Conservation (phyloP, 2,329 filamentous ascomycete species). For the Cryphonectria japonica region DNA sequence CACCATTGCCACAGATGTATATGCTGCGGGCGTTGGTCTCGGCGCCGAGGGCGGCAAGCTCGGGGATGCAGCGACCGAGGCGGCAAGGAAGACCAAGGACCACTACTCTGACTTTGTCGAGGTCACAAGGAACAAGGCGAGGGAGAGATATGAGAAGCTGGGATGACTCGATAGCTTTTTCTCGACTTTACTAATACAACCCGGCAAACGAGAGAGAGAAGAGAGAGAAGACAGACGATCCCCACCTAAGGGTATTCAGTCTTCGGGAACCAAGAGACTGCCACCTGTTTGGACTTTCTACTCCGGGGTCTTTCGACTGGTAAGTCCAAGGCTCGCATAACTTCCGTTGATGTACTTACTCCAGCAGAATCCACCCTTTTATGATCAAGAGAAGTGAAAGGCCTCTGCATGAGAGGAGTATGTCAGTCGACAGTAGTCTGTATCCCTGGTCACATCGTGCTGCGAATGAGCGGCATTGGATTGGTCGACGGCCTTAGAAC, state of each 20-base stretch:
- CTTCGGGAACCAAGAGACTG: not conserved
- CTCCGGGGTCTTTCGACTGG: not conserved
- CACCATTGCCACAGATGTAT: slow-evolving; percentile 66
- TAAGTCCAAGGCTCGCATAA: not conserved
- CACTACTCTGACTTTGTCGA: slow-evolving; percentile 66
- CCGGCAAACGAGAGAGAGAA: not conserved
- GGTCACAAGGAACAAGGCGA: slow-evolving; percentile 67
- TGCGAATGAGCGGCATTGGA: not conserved
- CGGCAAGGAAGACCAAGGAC: slow-evolving; percentile 63
- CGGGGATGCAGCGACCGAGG: slow-evolving; percentile 68
- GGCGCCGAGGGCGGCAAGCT: slow-evolving; percentile 71
- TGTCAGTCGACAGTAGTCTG: not conserved
- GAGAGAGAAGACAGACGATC: not conserved
- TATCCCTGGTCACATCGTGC: not conserved
- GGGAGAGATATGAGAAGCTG: slow-evolving; percentile 67
- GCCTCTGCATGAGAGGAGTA: not conserved
- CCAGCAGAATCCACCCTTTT: not conserved
- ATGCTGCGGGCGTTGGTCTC: slow-evolving; percentile 69
- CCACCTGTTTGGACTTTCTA: not conserved
- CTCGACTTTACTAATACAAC: not conserved
- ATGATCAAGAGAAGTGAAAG: not conserved
- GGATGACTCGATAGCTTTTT: slow-evolving; percentile 17
- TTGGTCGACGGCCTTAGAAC: not conserved
- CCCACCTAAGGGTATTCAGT: not conserved
- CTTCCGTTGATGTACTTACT: not conserved